Evolutionary conservation across 164 flowering plant genomes (phyloP).

Genomic region (Vitis rotundifolia): DNA sequence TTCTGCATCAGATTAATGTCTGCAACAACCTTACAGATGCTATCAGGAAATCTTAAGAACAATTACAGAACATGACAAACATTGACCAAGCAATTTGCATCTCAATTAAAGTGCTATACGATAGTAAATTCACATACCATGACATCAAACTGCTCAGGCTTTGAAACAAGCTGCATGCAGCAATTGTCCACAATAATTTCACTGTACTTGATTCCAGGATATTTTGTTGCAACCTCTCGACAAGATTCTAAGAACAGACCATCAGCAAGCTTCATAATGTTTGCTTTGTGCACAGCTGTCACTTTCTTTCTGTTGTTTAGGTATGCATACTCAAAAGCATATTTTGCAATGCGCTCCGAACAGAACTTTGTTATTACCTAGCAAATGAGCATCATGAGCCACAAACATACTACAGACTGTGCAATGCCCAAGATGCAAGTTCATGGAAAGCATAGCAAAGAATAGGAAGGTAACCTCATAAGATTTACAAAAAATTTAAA

Average conservation of each 20-base stretch:
- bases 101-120: too few relatives aligned
- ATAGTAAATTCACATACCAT: conserved; percentile 53
- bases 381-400: conserved; percentile 25
- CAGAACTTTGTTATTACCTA: conserved; percentile 98
- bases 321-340: conserved; percentile 91
- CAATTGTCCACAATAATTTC: conserved; percentile 95
- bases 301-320: conserved; percentile 89
- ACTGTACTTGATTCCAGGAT: conserved; percentile 81
- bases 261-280: conserved; percentile 97
- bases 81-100: too few relatives aligned
- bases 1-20: too few relatives aligned
- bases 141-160: conserved; percentile 97
- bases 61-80: too few relatives aligned
- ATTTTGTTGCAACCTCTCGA: conserved; percentile 80
- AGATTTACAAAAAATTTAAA: too few relatives aligned
- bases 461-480: not conserved
- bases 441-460: not conserved
- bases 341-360: conserved; percentile 88
- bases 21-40: too few relatives aligned
- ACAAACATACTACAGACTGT: not conserved
- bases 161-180: conserved; percentile 97
- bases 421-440: too few relatives aligned
- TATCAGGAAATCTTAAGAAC: too few relatives aligned
- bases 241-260: conserved; percentile 94
- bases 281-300: conserved; percentile 97